Conservation (phyloP, 2,329 filamentous ascomycete species). For the Pestalotiopsis sp. region DNA sequence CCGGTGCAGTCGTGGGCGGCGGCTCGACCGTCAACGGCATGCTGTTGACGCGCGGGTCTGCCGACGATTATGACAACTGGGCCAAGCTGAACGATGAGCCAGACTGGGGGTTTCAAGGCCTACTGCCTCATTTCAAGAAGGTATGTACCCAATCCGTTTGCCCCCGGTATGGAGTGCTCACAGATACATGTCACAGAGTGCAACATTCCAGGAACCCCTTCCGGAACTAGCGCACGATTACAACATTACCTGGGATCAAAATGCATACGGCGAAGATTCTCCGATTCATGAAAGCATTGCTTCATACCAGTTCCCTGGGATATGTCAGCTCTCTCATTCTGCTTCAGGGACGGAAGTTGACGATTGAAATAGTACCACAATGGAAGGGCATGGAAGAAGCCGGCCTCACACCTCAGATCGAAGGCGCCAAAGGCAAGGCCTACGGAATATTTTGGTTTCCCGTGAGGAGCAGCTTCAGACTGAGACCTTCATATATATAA, state of each 20-base stretch:
- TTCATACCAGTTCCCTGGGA: neutral
- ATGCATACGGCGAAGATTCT: neutral
- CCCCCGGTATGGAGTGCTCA: neutral
- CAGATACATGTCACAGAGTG: neutral
- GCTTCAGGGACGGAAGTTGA: neutral
- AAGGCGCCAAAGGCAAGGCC: neutral
- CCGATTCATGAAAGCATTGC: neutral
- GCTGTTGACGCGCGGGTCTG: neutral
- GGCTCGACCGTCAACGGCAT: conserved; percentile 8
- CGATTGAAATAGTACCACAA: neutral
- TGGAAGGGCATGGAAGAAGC: conserved; percentile 1
- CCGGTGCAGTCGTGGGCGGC: neutral
- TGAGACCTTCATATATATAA: neutral
- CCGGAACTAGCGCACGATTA: neutral
- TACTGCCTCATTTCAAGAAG: neutral
- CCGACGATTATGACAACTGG: conserved; percentile 4
- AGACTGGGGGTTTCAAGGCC: neutral
- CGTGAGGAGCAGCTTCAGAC: neutral
- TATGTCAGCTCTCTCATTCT: neutral
- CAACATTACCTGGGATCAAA: neutral
- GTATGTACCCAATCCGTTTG: neutral
- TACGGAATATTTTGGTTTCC: conserved; percentile 3
- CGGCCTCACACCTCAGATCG: neutral
- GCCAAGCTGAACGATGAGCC: neutral
- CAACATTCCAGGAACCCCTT: neutral